A percentile compares a stretch with the other conserved stretches of the same genome.
phyloP scores from a whole-genome alignment of 1,284 basidiomycete species.

The Leccinum variabile region DNA sequence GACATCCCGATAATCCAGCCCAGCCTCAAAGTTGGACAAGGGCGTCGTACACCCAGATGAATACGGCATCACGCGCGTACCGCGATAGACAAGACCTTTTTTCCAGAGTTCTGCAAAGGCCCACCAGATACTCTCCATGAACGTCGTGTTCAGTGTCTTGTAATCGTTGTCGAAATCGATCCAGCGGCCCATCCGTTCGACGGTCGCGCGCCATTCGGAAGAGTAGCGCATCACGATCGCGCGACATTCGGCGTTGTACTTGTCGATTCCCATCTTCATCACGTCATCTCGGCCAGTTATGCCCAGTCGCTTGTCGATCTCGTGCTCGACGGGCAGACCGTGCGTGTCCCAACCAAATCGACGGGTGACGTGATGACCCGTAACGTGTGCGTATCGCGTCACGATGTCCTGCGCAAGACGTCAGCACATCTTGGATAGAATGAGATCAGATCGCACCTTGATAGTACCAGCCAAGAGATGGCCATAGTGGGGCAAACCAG shows the following conservation, averaged over 20 bases:
- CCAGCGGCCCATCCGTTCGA: slow-evolving; percentile 99
- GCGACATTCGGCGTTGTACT: slow-evolving; percentile 97
- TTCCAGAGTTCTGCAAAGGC: slow-evolving; percentile 94
- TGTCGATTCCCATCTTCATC: slow-evolving; percentile 93
- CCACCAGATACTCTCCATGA: slow-evolving; percentile 99
- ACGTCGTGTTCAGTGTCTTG: slow-evolving; percentile 92
- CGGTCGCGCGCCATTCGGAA: slow-evolving; percentile 89
- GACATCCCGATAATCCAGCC: slow-evolving; percentile 90
- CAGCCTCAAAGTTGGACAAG: slow-evolving; percentile 97
- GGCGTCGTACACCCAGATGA: slow-evolving; percentile 97
- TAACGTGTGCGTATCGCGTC: slow-evolving; percentile 92
- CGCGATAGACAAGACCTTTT: slow-evolving; percentile 94
- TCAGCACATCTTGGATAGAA: background rate
- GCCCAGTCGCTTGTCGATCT: slow-evolving; percentile 96
- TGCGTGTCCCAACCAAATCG: slow-evolving; percentile 99
- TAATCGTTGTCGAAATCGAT: slow-evolving; percentile 99
- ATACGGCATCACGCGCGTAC: slow-evolving; percentile 97
- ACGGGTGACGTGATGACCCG: slow-evolving; percentile 91
- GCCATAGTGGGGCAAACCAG: slow-evolving; percentile 96
- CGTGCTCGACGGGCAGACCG: slow-evolving; percentile 97
- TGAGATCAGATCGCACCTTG: slow-evolving; percentile 62
- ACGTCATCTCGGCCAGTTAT: slow-evolving; percentile 96
- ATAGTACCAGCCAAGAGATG: slow-evolving; percentile 91
- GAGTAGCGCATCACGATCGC: slow-evolving; percentile 98
- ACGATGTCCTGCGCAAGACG: slow-evolving; percentile 77